Evolutionary conservation across 192 early-diverging fungal genomes (phyloP), one percentile per base, ranked within the genome.

Genomic region (Entomortierella lignicola): DNA sequence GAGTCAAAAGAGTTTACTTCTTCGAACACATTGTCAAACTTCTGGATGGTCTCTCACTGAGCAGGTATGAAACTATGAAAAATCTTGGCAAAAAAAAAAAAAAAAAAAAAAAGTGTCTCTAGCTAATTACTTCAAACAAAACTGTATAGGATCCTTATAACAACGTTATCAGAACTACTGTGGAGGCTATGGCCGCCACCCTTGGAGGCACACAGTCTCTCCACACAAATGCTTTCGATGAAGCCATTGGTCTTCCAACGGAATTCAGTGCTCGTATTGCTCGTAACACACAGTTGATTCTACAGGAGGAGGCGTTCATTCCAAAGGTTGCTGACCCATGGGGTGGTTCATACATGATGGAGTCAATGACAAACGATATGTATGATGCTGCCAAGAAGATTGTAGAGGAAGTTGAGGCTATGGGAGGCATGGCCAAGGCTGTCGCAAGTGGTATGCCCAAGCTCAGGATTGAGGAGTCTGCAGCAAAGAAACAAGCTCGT

Each of bases 291-390:
- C 95, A 96, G 87, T 68, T 96, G 52, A 95, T 96, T 56, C 71
- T 96, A 62, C 95, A 96, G 69, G 93, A 92, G 60, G 95, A 96
- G 71, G 94, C 95, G 7, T 86, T 87, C 43, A 95, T 96, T 32
- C 94, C 95, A 17, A 92, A 91, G 79, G 94, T 96, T 8, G 94
- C 94, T 27, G 95, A 96, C 64, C 95, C 95, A 2, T 96, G 95
- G 95, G 95, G 92, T 5, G 95, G 95, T 26, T 94, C 92, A 21
- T 96, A 94, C 80, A 92, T 96, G 92, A 96, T 96, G 95, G 95
- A 96, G 86, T 89, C 90, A 4, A 84, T 96, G 84, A 96, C 95
- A 32, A 89, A 92, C 60, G 88, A 92, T 41, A 84, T 96, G 62
- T 94, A 90, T 82, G 86, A 92, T 30, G 69, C 79, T 0, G 93